Evolutionary conservation across 306 rosid genomes (phyloP).

Genomic region (Corylus heterophylla): DNA sequence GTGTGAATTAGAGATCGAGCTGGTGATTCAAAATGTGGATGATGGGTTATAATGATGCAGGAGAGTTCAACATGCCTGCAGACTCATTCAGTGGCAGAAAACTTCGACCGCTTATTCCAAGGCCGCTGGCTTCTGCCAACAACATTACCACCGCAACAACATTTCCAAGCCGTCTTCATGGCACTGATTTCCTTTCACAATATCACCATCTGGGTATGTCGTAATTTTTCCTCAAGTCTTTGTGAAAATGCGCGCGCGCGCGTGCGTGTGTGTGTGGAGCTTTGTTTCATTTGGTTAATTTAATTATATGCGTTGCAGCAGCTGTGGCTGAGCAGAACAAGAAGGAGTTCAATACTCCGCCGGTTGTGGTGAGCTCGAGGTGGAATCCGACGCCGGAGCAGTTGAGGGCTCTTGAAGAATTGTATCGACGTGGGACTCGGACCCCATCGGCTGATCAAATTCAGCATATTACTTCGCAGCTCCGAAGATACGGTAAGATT

Average conservation of each 20-base stretch:
- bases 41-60: constrained; percentile 68
- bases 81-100: constrained; percentile 63
- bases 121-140: constrained; percentile 47
- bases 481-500: constrained; percentile 75
- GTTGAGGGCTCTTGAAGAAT: constrained; percentile 74
- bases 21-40: constrained; percentile 60
- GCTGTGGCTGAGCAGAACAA: constrained; percentile 49
- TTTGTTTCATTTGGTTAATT: neutral
- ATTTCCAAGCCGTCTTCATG: constrained; percentile 40
- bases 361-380: constrained; percentile 82
- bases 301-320: constrained; percentile 17
- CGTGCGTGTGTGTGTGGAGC: neutral
- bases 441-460: constrained; percentile 96
- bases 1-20: too few species aligned
- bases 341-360: constrained; percentile 51
- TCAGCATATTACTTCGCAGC: constrained; percentile 87
- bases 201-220: constrained; percentile 66
- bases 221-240: neutral
- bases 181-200: constrained; percentile 52
- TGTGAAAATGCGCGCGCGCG: neutral
- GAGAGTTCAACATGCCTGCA: constrained; percentile 58
- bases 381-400: constrained; percentile 98
- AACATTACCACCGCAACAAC: constrained; percentile 40
- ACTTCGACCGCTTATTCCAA: constrained; percentile 78
- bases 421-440: constrained; percentile 79